Conservation (phyloP, 768 basidiomycete genomes). For the Tricholoma furcatifolium region DNA sequence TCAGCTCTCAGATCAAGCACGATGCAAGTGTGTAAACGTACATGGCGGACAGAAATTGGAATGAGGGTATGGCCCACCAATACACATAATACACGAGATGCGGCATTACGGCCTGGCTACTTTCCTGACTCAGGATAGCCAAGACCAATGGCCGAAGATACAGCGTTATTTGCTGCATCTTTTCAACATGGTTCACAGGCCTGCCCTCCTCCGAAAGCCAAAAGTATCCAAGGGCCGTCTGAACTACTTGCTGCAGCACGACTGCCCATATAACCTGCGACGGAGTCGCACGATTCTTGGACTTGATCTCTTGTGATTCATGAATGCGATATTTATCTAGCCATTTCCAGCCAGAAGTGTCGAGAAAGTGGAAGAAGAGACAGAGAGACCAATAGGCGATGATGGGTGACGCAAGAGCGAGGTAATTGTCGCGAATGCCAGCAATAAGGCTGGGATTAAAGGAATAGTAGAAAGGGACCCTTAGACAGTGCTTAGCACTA, state of each 20-base stretch:
- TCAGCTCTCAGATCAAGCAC: neutral
- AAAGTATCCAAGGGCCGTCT: slow-evolving; percentile 71
- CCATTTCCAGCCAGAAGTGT: slow-evolving; percentile 73
- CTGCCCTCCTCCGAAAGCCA: slow-evolving; percentile 55
- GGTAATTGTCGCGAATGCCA: slow-evolving; percentile 63
- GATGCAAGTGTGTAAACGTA: slow-evolving; percentile 43
- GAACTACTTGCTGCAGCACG: slow-evolving; percentile 80
- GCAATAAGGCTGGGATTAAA: slow-evolving; percentile 46
- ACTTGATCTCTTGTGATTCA: slow-evolving; percentile 74
- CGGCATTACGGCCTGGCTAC: slow-evolving; percentile 38
- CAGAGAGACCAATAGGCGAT: slow-evolving; percentile 84
- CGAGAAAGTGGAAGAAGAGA: slow-evolving; percentile 78
- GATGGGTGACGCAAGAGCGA: slow-evolving; percentile 75
- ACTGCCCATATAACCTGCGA: slow-evolving; percentile 77
- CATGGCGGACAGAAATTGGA: slow-evolving; percentile 80
- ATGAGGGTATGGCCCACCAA: slow-evolving; percentile 88
- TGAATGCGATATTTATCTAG: slow-evolving; percentile 87
- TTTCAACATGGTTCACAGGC: slow-evolving; percentile 35
- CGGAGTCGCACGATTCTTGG: slow-evolving; percentile 73
- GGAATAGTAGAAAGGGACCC: slow-evolving; percentile 58
- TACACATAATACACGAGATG: slow-evolving; percentile 63
- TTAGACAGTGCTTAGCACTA: slow-evolving; percentile 27
- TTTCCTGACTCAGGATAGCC: slow-evolving; percentile 40
- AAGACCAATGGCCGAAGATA: slow-evolving; percentile 38
- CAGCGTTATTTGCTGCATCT: slow-evolving; percentile 40